phyloP scores from a whole-genome alignment of 1,284 basidiomycete species.

The Apiotrichum sp. region DNA sequence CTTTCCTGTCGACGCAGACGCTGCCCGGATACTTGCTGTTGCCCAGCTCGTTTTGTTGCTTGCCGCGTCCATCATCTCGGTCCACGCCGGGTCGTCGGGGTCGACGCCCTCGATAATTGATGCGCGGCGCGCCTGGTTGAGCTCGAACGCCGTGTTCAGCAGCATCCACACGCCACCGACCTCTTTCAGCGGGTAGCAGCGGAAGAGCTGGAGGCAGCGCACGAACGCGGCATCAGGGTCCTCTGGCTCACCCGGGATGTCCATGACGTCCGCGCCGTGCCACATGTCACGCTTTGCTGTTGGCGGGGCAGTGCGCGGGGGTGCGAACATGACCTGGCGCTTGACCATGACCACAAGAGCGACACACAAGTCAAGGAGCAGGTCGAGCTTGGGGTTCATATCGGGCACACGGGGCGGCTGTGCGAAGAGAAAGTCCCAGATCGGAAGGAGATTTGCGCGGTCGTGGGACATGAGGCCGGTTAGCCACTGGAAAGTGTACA shows the following conservation, averaged over 20 bases:
- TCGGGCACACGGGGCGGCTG: slow-evolving; percentile 25
- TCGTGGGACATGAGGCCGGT: slow-evolving; percentile 29
- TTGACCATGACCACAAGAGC: slow-evolving; percentile 38
- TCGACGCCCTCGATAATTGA: slow-evolving; percentile 23
- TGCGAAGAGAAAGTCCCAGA: slow-evolving; percentile 44
- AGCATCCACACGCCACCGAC: slow-evolving; percentile 29
- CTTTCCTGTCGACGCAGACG: slow-evolving; percentile 9
- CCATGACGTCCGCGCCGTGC: slow-evolving; percentile 8
- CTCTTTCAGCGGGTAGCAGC: slow-evolving; percentile 24
- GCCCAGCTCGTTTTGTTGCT: slow-evolving; percentile 10
- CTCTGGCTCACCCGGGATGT: slow-evolving; percentile 11
- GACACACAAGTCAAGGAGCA: slow-evolving; percentile 35
- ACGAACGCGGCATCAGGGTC: slow-evolving; percentile 26
- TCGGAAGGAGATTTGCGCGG: slow-evolving; percentile 23
- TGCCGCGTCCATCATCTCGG: slow-evolving; percentile 7
- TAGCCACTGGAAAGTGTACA: slow-evolving; percentile 41
- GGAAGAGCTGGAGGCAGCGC: slow-evolving; percentile 25
- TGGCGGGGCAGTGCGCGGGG: neutral
- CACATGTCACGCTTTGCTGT: slow-evolving; percentile 12
- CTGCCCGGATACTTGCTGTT: slow-evolving; percentile 10
- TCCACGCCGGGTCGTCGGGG: slow-evolving; percentile 20
- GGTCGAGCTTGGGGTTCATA: slow-evolving; percentile 32
- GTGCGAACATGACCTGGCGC: slow-evolving; percentile 13
- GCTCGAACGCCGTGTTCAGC: slow-evolving; percentile 27
- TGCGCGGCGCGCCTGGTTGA: slow-evolving; percentile 25